Evolutionary conservation across 495 filamentous ascomycete genomes (phyloP), one percentile per base, ranked within the genome.

Genomic region (Aspergillus asperescens): DNA sequence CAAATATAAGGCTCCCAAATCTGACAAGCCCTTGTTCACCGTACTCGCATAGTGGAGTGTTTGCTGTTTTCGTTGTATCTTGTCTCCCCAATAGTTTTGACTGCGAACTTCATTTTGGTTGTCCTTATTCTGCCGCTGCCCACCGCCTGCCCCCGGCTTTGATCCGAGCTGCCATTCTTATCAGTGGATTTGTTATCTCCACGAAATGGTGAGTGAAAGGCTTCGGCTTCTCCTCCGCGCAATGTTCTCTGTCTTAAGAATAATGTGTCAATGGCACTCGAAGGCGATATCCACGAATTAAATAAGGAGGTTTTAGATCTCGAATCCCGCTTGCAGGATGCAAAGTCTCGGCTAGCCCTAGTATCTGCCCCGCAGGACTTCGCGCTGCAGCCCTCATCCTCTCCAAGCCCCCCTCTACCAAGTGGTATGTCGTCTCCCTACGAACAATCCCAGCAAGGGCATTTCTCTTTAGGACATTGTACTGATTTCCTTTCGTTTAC

Each of bases 291-390:
- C 45, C 59, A 62, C 32, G 54, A 65, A 44, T 54, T 83, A 40
- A 45, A 72, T 56, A 68, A 76, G 60, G 78, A 83, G 62, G 77
- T 84, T 49, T 62, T 58, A 16, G 71, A 75, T 55, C 75, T 84
- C 31, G 76, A 83, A 54, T 42, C 45, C 46, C 73, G 70, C 27
- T 64, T 83, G 12, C 48, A 58, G 15, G 61, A 70, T 52, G 77
- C 77, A 7, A 55, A 44, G 55, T 13, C 44, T 16, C 62, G 59
- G 38, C 56, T 59, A 38, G 61, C 32, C 38, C 52, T 41, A 12
- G 32, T 38, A 15, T 61, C 57, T 24, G 49, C 48, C 10, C 27
- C 48, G 7, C 45, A 24, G 22, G 24, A n/a, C 1, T 19, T 18
- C 52, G 27, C 31, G 9, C 7, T 37, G 24, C 19, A 34, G 56